Conservation (phyloP, 2,329 filamentous ascomycete species). For the Tolypocladium cylindrosporum region DNA sequence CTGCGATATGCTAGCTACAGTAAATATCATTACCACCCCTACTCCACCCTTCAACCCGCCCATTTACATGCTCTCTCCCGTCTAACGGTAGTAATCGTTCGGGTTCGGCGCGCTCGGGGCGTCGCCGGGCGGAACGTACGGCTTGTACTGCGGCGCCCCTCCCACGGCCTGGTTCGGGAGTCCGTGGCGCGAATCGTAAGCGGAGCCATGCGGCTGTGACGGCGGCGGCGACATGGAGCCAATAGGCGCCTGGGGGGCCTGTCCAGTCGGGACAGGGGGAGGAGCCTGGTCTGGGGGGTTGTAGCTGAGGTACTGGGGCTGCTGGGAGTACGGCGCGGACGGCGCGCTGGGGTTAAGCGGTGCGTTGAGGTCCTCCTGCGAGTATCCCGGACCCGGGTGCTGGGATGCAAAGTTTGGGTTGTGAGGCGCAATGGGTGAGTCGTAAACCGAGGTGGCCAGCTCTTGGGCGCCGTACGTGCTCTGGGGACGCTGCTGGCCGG, state of each 20-base stretch:
- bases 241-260: conserved; percentile 17
- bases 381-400: conserved; percentile 37
- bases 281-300: conserved; percentile 25
- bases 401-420: conserved; percentile 32
- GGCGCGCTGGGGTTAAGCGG: conserved; percentile 14
- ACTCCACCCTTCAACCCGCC: not conserved
- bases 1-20: not conserved
- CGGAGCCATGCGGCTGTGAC: conserved; percentile 32
- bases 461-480: conserved; percentile 68
- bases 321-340: conserved; percentile 16
- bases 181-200: conserved; percentile 39
- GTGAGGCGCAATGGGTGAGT: conserved; percentile 56
- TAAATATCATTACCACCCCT: not conserved
- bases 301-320: conserved; percentile 32
- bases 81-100: conserved; percentile 46
- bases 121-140: conserved; percentile 42
- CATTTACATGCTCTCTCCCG: not conserved
- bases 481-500: conserved; percentile 43
- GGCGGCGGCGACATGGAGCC: conserved; percentile 28
- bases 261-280: conserved; percentile 30
- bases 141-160: conserved; percentile 44
- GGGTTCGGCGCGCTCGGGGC: conserved; percentile 40
- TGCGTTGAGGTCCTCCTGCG: conserved; percentile 32
- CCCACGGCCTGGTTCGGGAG: conserved; percentile 34
- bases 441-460: conserved; percentile 66